These are phyloP conservation scores for Cercophora sp. DNA, from an alignment of 495 filamentous ascomycete genomes.

Conservation along the genomic window DNA sequence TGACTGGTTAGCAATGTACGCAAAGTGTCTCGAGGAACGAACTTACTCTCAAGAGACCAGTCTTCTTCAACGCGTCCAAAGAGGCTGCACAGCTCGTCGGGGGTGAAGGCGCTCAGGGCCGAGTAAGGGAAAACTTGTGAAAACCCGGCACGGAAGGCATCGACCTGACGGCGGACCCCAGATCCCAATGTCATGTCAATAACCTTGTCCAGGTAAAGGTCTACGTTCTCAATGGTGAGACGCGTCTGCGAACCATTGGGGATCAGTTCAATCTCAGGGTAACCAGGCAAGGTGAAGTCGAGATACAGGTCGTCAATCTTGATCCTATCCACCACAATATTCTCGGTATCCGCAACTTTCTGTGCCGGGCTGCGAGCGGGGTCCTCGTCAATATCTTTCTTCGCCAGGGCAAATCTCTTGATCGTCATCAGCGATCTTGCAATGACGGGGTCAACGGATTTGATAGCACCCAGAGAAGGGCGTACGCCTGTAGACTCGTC, in stretches of 20 bases:
- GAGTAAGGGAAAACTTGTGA: constrained; percentile 96
- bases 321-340: constrained; percentile 68
- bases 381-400: constrained; percentile 74
- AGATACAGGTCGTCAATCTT: constrained; percentile 81
- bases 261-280: constrained; percentile 82
- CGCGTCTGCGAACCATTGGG: constrained; percentile 64
- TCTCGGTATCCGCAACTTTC: constrained; percentile 63
- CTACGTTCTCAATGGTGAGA: constrained; percentile 88
- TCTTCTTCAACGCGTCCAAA: constrained; percentile 95
- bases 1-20: constrained; percentile 12
- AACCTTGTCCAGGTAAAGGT: constrained; percentile 79
- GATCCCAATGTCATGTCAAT: constrained; percentile 85
- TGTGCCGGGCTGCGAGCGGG: constrained; percentile 57
- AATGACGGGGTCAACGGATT: constrained; percentile 80
- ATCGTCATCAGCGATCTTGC: constrained; percentile 82
- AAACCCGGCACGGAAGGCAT: constrained; percentile 88
- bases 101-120: constrained; percentile 89
- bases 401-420: constrained; percentile 79
- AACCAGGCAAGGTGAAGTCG: constrained; percentile 93
- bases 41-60: constrained; percentile 94
- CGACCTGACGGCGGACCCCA: constrained; percentile 84
- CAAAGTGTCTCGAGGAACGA: not conserved
- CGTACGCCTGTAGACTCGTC: constrained; percentile 67
- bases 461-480: constrained; percentile 88
- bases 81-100: constrained; percentile 91